phyloP scores from a whole-genome alignment of 176 grass and related monocot genomes.

The Phoenix dactylifera region DNA sequence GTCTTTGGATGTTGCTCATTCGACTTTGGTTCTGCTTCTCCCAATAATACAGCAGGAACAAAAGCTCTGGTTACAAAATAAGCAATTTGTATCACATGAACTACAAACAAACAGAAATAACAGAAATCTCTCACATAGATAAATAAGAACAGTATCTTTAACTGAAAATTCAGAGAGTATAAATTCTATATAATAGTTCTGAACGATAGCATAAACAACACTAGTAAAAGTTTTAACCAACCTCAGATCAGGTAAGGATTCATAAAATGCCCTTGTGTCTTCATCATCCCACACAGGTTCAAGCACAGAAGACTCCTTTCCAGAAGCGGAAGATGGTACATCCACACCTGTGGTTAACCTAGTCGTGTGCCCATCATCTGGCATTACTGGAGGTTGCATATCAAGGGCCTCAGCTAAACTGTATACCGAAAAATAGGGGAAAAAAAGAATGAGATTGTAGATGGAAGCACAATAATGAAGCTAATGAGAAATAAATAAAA shows the following conservation, averaged over 20 bases:
- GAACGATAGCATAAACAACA: not conserved
- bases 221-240: slow-evolving; percentile 18
- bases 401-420: slow-evolving; percentile 97
- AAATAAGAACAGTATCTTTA: slow-evolving; percentile 2
- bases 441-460: not conserved
- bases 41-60: slow-evolving; percentile 93
- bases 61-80: slow-evolving; percentile 61
- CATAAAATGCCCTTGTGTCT: slow-evolving; percentile 95
- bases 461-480: not conserved
- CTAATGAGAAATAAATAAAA: too few relatives aligned
- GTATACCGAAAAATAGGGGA: not conserved
- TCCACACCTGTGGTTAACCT: slow-evolving; percentile 81
- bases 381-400: slow-evolving; percentile 93
- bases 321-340: slow-evolving; percentile 28
- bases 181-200: too few relatives aligned
- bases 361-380: slow-evolving; percentile 88
- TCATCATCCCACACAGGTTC: slow-evolving; percentile 99
- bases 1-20: slow-evolving; percentile 70
- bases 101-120: too few relatives aligned
- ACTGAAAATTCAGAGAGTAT: too few relatives aligned
- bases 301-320: slow-evolving; percentile 62
- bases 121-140: not conserved
- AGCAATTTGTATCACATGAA: slow-evolving; percentile 7
- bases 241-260: slow-evolving; percentile 96
- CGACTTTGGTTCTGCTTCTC: slow-evolving; percentile 78